Evolutionary conservation across 2,329 filamentous ascomycete genomes (phyloP), one percentile per base, ranked within the genome.

Genomic region (Stagonosporopsis chrysanthemi): DNA sequence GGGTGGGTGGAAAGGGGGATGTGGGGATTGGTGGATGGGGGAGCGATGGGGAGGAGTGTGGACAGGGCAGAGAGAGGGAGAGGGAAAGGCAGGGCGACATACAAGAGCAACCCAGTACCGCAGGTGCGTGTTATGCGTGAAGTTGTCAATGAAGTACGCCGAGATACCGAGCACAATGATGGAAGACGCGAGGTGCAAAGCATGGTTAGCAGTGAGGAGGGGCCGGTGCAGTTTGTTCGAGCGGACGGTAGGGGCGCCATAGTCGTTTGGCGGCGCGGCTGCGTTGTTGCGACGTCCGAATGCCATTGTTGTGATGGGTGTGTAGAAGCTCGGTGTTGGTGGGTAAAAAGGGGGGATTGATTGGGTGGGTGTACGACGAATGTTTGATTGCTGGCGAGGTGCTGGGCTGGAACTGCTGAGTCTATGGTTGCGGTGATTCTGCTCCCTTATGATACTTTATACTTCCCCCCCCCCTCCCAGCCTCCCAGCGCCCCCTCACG

Each of bases 101-200:
- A 65, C 61, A 7, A 67, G 38, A 14, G 56, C 43, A 45, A 65
- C 31, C 64, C 62, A 67, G 56, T 67, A 67, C 23, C 56, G 38
- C 17, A 67, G 54, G 44, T 67, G 65, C n/a, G 58, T 58, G 31
- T 65, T 63, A 39, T 56, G 41, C 1, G 39, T 40, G 47, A 17
- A 66, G 2, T 58, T 23, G 35, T 29, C 3, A 46, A 67, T 63
- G 50, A 67, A 63, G 58, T 65, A 67, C 0, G 61, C 61, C 14
- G 63, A 52, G 31, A 67, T 67, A 7, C 60, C 44, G 22, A 66
- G 53, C 3, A 66, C 65, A 39, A 67, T 66, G 23, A 66, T 8
- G 11, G 63, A 60, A 22, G 65, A 67, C 23, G 52, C 44, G 28
- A 47, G 58, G 44, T 67, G 65, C 35, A 67, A 24, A 0, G 55